A percentile compares a stretch with the other conserved stretches of the same genome.
Conservation (phyloP, 2,329 filamentous ascomycete genomes). For the Venturia effusa region DNA sequence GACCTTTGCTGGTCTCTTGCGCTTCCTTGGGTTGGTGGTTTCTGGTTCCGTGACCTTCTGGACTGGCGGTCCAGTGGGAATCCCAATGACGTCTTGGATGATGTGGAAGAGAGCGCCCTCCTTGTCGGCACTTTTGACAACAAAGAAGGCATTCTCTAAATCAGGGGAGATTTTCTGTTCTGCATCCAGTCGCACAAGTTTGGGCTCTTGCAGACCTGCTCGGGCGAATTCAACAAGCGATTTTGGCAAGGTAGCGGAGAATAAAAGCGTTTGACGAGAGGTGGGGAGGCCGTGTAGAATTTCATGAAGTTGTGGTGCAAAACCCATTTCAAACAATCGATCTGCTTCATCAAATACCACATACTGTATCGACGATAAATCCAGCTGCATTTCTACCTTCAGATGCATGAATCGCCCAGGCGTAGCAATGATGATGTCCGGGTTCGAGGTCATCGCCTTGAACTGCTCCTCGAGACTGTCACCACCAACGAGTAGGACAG, state of each 20-base stretch:
- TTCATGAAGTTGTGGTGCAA: constrained; percentile 83
- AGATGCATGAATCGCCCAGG: constrained; percentile 93
- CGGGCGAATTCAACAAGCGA: constrained; percentile 93
- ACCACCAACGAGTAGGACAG: constrained; percentile 84
- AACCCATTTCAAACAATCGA: constrained; percentile 96
- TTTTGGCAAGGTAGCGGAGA: constrained; percentile 89
- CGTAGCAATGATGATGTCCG: constrained; percentile 94
- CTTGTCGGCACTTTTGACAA: constrained; percentile 84
- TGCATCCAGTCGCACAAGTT: constrained; percentile 78
- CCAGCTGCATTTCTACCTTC: constrained; percentile 90
- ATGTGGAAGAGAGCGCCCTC: constrained; percentile 86
- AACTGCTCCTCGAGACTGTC: constrained; percentile 96
- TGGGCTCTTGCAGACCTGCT: constrained; percentile 86
- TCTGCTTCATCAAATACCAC: constrained; percentile 98
- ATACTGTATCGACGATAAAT: constrained; percentile 84
- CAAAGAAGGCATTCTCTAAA: constrained; percentile 91
- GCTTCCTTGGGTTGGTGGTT: constrained; percentile 48
- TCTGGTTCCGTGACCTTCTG: constrained; percentile 33
- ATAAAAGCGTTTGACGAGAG: constrained; percentile 80
- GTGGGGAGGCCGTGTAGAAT: constrained; percentile 81
- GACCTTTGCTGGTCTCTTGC: constrained; percentile 49
- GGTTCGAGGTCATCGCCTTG: constrained; percentile 81
- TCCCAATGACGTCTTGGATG: constrained; percentile 82
- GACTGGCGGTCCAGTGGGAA: constrained; percentile 55
- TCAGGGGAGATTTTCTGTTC: constrained; percentile 96